Conservation (phyloP, 257 asterid species). For the Solanum tarijense region DNA sequence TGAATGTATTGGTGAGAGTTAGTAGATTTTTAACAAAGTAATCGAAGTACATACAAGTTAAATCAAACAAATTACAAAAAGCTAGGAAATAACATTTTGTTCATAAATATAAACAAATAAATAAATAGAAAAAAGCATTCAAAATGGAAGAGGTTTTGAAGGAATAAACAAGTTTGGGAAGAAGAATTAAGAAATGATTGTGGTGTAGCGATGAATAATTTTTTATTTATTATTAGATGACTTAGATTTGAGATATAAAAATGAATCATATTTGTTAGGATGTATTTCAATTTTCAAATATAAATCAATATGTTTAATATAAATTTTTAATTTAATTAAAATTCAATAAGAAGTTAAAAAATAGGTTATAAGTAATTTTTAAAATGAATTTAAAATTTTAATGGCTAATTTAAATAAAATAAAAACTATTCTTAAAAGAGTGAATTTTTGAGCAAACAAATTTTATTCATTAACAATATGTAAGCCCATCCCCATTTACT, state of each 20-base stretch:
- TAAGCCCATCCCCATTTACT: background rate
- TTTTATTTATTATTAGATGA: background rate
- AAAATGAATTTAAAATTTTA: no score
- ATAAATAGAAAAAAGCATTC: background rate
- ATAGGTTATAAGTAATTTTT: background rate
- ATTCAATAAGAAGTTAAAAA: background rate
- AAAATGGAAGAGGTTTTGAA: background rate
- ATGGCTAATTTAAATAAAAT: background rate
- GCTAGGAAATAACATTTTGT: background rate
- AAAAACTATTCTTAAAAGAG: background rate
- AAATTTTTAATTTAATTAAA: background rate
- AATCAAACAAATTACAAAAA: no score
- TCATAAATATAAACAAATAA: background rate
- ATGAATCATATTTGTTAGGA: background rate
- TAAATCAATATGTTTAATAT: background rate
- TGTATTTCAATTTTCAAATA: background rate
- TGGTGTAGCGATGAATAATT: background rate
- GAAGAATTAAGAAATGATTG: background rate
- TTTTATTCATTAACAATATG: background rate
- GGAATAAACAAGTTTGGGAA: background rate
- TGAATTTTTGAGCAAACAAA: background rate
- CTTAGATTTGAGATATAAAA: background rate
- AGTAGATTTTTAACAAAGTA: background rate
- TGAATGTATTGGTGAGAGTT: background rate
- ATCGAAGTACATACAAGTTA: background rate